A percentile compares a stretch with the other conserved stretches of the same genome.
Evolutionary conservation across 495 filamentous ascomycete species (phyloP).

Genomic region (Penicillium mononematosum): DNA sequence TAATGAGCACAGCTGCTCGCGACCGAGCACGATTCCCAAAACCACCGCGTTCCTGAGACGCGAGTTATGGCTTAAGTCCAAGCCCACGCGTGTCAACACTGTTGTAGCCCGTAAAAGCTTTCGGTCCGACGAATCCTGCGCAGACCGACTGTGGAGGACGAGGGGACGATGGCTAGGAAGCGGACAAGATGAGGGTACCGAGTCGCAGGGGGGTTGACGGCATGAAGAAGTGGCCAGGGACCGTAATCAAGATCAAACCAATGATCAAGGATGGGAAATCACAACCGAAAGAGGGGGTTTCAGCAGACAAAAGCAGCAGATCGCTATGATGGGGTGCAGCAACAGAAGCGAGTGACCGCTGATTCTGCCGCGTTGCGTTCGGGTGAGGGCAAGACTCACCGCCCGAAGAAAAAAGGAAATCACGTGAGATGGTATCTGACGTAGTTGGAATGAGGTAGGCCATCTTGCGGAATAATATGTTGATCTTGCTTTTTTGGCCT

Average conservation of each 20-base stretch:
- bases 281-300: constrained; percentile 18
- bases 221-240: constrained; percentile 30
- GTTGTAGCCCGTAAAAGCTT: constrained; percentile 14
- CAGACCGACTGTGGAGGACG: constrained; percentile 24
- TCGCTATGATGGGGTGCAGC: constrained; percentile 32
- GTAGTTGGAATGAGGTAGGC: constrained; percentile 18
- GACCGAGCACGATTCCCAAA: constrained; percentile 38
- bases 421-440: constrained; percentile 27
- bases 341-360: constrained; percentile 35
- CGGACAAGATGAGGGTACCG: constrained; percentile 39
- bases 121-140: constrained; percentile 20
- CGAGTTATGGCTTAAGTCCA: background rate
- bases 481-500: background rate
- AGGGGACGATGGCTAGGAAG: constrained; percentile 40
- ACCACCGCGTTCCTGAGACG: constrained; percentile 28
- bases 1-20: constrained; percentile 40
- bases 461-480: background rate
- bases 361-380: constrained; percentile 30
- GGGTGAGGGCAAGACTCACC: constrained; percentile 30
- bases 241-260: constrained; percentile 10
- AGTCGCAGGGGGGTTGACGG: constrained; percentile 34
- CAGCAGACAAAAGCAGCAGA: constrained; percentile 27
- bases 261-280: constrained; percentile 18
- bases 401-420: constrained; percentile 31
- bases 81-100: constrained; percentile 23